These are phyloP conservation scores for Ilex aquifolium DNA, from an alignment of 257 asterid genomes.

Conservation along the genomic window DNA sequence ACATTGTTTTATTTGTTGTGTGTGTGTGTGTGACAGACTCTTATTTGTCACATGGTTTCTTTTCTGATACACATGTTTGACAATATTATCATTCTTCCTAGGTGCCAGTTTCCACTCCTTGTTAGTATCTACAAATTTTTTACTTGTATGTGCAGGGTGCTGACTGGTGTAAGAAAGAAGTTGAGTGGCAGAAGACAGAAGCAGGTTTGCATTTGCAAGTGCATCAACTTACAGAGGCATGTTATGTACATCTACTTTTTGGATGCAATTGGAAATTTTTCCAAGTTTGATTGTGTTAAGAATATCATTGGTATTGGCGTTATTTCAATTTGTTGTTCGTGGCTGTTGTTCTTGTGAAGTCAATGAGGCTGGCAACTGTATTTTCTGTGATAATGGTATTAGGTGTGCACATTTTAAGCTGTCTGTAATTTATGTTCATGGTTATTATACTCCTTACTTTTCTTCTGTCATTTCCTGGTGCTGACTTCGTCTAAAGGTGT, in stretches of 20 bases:
- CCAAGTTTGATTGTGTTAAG: not conserved
- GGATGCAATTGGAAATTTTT: not conserved
- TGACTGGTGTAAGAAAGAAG: constrained; percentile 56
- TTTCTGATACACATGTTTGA: not conserved
- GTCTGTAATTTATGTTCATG: too few species aligned
- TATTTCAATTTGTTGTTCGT: too few species aligned
- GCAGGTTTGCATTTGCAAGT: constrained; percentile 46
- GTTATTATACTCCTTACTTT: too few species aligned
- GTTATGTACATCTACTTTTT: constrained; percentile 4
- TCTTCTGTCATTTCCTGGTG: too few species aligned
- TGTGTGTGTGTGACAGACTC: not conserved
- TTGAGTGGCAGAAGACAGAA: constrained; percentile 65
- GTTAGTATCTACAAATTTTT: not conserved
- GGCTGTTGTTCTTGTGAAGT: too few species aligned
- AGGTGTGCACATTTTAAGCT: too few species aligned
- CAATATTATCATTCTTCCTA: too few species aligned
- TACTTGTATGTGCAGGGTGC: constrained; percentile 32
- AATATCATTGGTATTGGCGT: not conserved
- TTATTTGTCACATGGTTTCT: not conserved
- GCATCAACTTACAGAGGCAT: constrained; percentile 48
- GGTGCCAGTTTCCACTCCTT: not conserved
- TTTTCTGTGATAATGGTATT: too few species aligned
- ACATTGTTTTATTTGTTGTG: too few species aligned
- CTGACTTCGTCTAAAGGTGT: too few species aligned
- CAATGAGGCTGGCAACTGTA: too few species aligned